These are phyloP conservation scores for Thielaviopsis euricoi DNA, from an alignment of 2,329 filamentous ascomycete genomes.

Conservation along the genomic window DNA sequence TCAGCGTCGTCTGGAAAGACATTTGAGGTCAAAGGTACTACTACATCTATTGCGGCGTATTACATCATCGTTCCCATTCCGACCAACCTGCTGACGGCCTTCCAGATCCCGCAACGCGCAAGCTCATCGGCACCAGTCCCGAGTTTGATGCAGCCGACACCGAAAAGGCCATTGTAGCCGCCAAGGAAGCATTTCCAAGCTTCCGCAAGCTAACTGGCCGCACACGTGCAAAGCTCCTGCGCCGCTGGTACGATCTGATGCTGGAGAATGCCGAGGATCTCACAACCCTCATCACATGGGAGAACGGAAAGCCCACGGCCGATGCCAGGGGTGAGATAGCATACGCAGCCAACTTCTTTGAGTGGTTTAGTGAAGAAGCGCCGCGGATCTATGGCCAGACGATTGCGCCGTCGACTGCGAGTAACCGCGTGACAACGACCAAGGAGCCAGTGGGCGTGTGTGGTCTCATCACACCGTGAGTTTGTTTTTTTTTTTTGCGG, in stretches of 20 bases:
- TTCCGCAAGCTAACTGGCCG: conserved; percentile 60
- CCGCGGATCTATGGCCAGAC: conserved; percentile 58
- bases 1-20: conserved; percentile 74
- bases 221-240: conserved; percentile 55
- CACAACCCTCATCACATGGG: conserved; percentile 70
- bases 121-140: conserved; percentile 66
- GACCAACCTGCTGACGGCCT: not conserved
- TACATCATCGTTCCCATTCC: not conserved
- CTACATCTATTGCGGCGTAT: not conserved
- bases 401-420: conserved; percentile 51
- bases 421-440: conserved; percentile 60
- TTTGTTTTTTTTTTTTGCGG: not conserved
- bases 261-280: conserved; percentile 65
- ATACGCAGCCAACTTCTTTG: conserved; percentile 60
- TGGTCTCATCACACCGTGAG: conserved; percentile 59
- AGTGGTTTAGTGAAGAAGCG: conserved; percentile 72
- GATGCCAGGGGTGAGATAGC: conserved; percentile 57
- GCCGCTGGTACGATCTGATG: conserved; percentile 71
- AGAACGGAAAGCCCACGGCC: conserved; percentile 72
- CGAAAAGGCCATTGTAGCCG: conserved; percentile 68
- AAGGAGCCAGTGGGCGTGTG: conserved; percentile 77
- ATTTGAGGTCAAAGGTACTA: conserved; percentile 61
- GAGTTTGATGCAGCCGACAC: conserved; percentile 71
- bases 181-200: conserved; percentile 53
- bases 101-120: conserved; percentile 62